Conservation (phyloP, 148 eudicot genomes). For the Spergularia marina region DNA sequence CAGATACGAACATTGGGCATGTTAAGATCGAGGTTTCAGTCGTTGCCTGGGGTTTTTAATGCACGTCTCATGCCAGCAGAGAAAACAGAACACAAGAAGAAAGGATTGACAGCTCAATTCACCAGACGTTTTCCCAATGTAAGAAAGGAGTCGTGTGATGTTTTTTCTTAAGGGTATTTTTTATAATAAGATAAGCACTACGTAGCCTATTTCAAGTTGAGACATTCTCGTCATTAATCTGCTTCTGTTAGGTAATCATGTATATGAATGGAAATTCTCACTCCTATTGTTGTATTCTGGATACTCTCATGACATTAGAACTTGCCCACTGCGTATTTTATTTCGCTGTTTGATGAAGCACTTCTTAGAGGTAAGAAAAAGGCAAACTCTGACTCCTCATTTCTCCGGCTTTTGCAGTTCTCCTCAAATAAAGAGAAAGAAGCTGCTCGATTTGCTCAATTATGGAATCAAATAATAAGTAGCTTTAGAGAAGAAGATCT, state of each 20-base stretch:
- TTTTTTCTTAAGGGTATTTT: not conserved
- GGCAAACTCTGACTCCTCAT: not conserved
- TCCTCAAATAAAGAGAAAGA: slow-evolving; percentile 72
- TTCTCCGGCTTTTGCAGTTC: slow-evolving; percentile 38
- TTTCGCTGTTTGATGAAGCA: not conserved
- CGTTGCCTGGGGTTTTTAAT: slow-evolving; percentile 94
- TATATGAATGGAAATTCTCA: too few species aligned
- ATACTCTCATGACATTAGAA: not conserved
- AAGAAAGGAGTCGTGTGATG: not conserved
- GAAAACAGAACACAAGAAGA: slow-evolving; percentile 75
- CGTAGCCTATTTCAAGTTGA: not conserved
- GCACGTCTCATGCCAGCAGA: slow-evolving; percentile 80
- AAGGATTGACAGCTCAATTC: slow-evolving; percentile 85
- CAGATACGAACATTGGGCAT: slow-evolving; percentile 96
- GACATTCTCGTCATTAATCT: not conserved
- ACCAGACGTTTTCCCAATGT: slow-evolving; percentile 71
- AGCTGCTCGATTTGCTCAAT: slow-evolving; percentile 96
- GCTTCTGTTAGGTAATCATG: not conserved
- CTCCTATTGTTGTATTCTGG: not conserved
- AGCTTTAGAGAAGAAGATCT: slow-evolving; percentile 98
- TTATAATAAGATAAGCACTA: not conserved
- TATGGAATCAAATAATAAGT: slow-evolving; percentile 95
- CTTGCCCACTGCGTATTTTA: not conserved
- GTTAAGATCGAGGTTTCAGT: slow-evolving; percentile 88
- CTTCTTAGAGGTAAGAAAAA: not conserved